Percentiles rank a stretch among this genome's conserved stretches.
phyloP scores from a whole-genome alignment of 192 early-diverging fungal genomes.

The Backusella luteola region DNA sequence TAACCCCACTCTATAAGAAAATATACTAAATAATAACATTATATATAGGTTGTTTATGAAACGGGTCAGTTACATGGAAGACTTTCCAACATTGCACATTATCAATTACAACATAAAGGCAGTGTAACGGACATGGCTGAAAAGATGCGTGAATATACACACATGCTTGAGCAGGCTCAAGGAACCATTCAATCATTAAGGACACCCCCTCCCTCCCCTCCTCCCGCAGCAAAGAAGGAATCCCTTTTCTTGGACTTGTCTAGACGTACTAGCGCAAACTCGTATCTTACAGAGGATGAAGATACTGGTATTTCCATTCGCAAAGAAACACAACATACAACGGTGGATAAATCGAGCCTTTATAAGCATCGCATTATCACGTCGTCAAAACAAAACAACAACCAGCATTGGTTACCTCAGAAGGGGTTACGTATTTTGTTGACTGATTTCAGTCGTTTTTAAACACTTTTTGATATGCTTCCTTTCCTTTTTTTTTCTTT shows the following conservation, averaged over 20 bases:
- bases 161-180: slow-evolving; percentile 34
- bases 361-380: slow-evolving; percentile 15
- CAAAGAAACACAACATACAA: background rate
- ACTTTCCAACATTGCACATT: slow-evolving; percentile 22
- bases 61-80: slow-evolving; percentile 20
- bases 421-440: slow-evolving; percentile 17
- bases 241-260: background rate
- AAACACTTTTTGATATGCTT: background rate
- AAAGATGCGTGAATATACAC: slow-evolving; percentile 31
- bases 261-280: background rate
- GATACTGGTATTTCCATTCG: background rate
- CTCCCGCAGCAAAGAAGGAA: background rate
- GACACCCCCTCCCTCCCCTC: background rate
- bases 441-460: slow-evolving; percentile 5
- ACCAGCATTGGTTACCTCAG: slow-evolving; percentile 13
- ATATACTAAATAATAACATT: background rate
- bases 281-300: background rate
- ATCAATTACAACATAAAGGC: slow-evolving; percentile 26
- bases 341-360: background rate
- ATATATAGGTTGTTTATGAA: slow-evolving; percentile 19
- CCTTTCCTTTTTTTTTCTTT: no score
- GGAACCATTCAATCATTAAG: slow-evolving; percentile 24
- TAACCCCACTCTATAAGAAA: no score
- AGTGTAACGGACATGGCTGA: slow-evolving; percentile 22
- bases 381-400: background rate